Base-by-base conservation (phyloP, 371 early-diverging fungal genomes). In the Mortierella sp. region DNA sequence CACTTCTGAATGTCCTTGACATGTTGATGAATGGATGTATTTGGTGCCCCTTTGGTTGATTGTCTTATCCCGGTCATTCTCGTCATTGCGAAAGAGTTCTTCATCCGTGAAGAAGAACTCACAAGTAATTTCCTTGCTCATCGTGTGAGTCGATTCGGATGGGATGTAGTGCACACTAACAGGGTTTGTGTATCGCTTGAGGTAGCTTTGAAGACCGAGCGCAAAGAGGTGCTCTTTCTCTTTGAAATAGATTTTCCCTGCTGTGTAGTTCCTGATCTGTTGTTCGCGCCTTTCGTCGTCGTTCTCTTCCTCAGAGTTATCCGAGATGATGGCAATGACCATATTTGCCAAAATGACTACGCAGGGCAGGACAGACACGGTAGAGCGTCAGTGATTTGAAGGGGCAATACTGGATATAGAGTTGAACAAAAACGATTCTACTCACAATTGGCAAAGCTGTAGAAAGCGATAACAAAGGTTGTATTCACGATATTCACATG, bases 381-480 rank as follows among this genome's bases (percentile, higher is more conserved):
- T 34, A 10, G 6, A 28, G 19, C 31, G 43, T 19, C 24, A 50
- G 49, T 28, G 34, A 13, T 49, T 9, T 2, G 24, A 8, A 46
- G 21, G 8, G 18, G 16, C 39, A 16, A 43, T 34, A 14, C 2
- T n/a, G 18, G 10, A 23, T 8, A 6, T 13, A n/a, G 19, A 7
- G 10, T 7, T 10, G 34, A 34, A 34, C 34, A 4, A 54, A 27
- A 16, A 46, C 26, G 38, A 39, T 21, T 16, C 23, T 13, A 67
- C 83, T 80, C 87, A 89, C 90, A 90, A 54, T 90, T 90, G 6
- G 88, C 89, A 57, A 87, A 85, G 12, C 83, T 79, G 79, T 88
- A 87, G 76, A 87, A 90, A 7, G 86, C 78, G n/a, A 86, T 83
- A 16, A 89, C 60, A 63, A 88, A 88, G 6, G 88, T 59, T 0